These are phyloP conservation scores for Hygrocybe punicea DNA, from an alignment of 768 basidiomycete species.

Conservation along the genomic window DNA sequence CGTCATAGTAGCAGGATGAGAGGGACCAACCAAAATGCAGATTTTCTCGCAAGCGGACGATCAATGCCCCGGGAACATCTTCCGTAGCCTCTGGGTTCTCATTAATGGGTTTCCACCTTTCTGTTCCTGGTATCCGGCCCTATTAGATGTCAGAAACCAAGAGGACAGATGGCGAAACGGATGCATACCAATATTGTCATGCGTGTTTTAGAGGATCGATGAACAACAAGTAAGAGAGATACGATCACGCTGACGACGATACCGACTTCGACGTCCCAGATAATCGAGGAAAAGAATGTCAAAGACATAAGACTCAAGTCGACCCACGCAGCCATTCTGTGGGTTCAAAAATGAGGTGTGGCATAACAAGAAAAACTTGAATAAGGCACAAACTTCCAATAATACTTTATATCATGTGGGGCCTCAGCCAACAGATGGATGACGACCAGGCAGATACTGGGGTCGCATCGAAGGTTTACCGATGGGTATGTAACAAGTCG, in stretches of 20 bases:
- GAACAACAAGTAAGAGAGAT: constrained; percentile 85
- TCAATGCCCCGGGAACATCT: constrained; percentile 74
- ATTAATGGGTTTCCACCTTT: constrained; percentile 85
- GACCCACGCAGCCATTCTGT: constrained; percentile 87
- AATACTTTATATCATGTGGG: constrained; percentile 83
- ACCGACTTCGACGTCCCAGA: constrained; percentile 92
- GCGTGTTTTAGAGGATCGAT: constrained; percentile 80
- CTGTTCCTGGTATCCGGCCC: constrained; percentile 87
- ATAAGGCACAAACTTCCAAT: constrained; percentile 60
- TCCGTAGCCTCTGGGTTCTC: constrained; percentile 84
- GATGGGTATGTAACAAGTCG: neutral
- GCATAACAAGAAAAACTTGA: neutral
- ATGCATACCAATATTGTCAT: constrained; percentile 80
- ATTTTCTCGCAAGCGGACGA: constrained; percentile 85
- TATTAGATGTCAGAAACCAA: constrained; percentile 23
- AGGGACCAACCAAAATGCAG: constrained; percentile 75
- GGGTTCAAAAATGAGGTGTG: neutral
- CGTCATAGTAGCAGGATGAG: neutral
- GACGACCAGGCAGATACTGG: constrained; percentile 79
- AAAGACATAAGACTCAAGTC: constrained; percentile 83
- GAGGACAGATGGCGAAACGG: neutral
- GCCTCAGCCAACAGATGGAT: constrained; percentile 80
- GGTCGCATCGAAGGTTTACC: neutral
- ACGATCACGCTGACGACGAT: constrained; percentile 85
- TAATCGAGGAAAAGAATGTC: constrained; percentile 82